phyloP scores from a whole-genome alignment of 163 green algal species.

The Scenedesmus sp. region DNA sequence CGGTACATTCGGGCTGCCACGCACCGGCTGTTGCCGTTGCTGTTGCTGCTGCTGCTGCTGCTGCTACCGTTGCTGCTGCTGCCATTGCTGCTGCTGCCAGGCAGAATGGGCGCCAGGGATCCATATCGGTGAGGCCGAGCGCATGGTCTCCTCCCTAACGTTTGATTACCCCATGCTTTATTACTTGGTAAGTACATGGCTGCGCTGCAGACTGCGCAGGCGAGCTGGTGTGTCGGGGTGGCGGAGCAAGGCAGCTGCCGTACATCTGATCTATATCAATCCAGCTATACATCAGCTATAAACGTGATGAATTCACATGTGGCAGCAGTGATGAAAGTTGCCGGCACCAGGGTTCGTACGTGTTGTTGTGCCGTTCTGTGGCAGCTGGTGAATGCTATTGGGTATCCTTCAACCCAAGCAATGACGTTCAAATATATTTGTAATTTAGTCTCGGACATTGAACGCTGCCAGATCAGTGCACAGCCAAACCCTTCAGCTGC shows the following conservation, averaged over 20 bases:
- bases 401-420: no score
- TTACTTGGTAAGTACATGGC: background rate
- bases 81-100: background rate
- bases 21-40: conserved; percentile 11
- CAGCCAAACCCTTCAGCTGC: no score
- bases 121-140: background rate
- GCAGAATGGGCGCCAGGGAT: background rate
- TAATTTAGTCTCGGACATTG: no score
- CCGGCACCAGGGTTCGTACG: background rate
- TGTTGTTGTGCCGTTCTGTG: background rate
- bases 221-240: background rate
- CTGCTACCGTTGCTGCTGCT: background rate
- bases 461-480: no score
- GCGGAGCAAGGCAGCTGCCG: background rate
- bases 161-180: background rate
- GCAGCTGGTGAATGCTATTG: background rate
- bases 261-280: background rate
- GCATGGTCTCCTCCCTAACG: background rate
- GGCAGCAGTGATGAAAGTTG: no score
- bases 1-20: background rate
- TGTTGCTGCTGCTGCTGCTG: background rate
- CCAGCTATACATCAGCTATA: background rate
- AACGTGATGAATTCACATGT: background rate
- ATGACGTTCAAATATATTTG: no score
- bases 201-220: background rate